Base-by-base conservation (phyloP, 148 eudicot species). In the Nepenthes gracilis region DNA sequence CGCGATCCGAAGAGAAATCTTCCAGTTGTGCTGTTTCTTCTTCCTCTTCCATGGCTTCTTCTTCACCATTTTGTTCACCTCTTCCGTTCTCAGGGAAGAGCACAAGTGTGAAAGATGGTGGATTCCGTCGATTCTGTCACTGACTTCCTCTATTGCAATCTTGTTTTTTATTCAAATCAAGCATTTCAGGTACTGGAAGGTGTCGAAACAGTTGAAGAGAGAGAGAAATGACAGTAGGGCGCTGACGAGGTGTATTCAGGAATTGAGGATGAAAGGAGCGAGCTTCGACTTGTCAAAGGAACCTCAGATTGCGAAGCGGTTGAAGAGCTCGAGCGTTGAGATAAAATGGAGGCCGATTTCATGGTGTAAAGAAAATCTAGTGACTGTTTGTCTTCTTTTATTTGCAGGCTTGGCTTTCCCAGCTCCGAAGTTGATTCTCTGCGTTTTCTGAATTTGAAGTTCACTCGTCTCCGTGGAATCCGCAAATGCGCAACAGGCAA, bases 241-340 rank as follows among this genome's bases (percentile, higher is more conserved):
- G 2, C 45, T 90, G 8, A 61, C 74, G 8, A 61, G 97, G 57
- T 74, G 85, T 45, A 67, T 79, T 15, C 91, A 82, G 61, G 97
- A 86, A 55, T 58, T 90, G 63, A 82, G 97, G 77, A 86, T 86
- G 97, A 90, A 90, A 64, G 79, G 79, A 12, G 70, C 49, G 1
- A 67, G 53, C 54, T 76, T 86, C 48, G 91, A 90, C 75, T 53
- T 86, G 76, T 61, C 74, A 1, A 84, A 81, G 48, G 88, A 78
- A 67, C 85, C 84, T 4, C 58, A 36, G 9, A 48, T 35, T 53
- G 80, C 69, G 43, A 82, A 77, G 63, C 63, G 58, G 64, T 66
- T 81, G 86, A 86, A 84, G 60, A 90, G 97, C 64, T 90, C 97
- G 0, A 90, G 97, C 58, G 91, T 90, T 36, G 97, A 90, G 80